Base-by-base conservation (phyloP, 2,329 filamentous ascomycete species). In the Ophiostoma sp. region DNA sequence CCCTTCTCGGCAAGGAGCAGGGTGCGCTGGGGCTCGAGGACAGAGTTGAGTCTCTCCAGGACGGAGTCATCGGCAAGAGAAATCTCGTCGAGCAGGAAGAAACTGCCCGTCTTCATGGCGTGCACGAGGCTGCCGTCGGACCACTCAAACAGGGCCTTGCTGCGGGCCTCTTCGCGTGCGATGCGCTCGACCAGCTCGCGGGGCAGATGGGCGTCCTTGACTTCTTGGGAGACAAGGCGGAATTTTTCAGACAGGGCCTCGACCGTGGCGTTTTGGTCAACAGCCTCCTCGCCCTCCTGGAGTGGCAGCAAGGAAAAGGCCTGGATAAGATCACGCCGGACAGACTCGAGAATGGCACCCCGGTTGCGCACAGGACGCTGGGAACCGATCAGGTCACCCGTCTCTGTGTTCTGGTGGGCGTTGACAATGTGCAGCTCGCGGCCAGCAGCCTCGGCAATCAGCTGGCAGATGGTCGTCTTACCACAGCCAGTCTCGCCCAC, bases 31-130 rank as follows among this genome's bases (percentile, higher is more conserved):
- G 95, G 90, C 78, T 99, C 95, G 0, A 99, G 87, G 6, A 98
- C 94, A 74, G 94, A 98, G 81, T 99, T 99, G 41, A 99, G 84
- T 75, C 95, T 88, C 78, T 99, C 95, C 20, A 99, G 83, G 3
- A 99, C 96, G 6, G 96, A 98, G 77, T 99, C 95, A 76, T 99
- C 96, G 0, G 95, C 95, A 7, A 99, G 86, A 7, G 96, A 99
- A 44, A 99, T 98, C 77, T 99, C 96, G 75, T 99, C 95, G 0
- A 99, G 88, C 31, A 99, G 84, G 80, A 99, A 99, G 76, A 93
- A 93, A 74, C 93, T 87, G 0, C 94, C 95, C 31, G 87, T 85
- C 77, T 90, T 92, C 94, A 99, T 97, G 0, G 96, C 92, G 74
- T 95, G 89, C 0, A 99, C 93, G 1, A 99, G 85, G 76, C 91